Conservation (phyloP, 805 yeast species). For the Candida ovalis region DNA sequence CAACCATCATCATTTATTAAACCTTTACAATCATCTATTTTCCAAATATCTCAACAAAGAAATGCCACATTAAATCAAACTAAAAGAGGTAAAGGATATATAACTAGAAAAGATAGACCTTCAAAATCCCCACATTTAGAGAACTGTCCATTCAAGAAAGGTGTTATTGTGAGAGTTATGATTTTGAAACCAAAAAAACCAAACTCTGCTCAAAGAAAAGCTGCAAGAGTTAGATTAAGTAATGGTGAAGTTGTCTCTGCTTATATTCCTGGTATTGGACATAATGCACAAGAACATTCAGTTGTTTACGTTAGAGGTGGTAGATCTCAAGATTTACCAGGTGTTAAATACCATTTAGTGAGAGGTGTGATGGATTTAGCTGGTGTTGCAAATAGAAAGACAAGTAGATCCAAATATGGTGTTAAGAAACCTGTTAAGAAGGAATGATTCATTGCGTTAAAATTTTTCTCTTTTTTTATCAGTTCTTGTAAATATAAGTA, state of each 20-base stretch:
- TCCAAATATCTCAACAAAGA: conserved; percentile 36
- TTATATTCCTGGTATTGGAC: conserved; percentile 98
- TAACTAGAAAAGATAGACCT: conserved; percentile 34
- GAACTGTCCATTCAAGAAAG: conserved; percentile 81
- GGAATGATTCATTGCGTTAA: conserved; percentile 12
- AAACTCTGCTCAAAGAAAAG: conserved; percentile 96
- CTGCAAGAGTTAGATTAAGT: conserved; percentile 88
- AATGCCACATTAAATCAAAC: conserved; percentile 77
- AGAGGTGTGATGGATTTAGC: conserved; percentile 92
- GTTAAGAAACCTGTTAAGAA: conserved; percentile 73
- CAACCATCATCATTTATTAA: conserved; percentile 5
- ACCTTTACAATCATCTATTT: conserved; percentile 9
- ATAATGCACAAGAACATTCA: conserved; percentile 96
- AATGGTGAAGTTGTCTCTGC: conserved; percentile 89
- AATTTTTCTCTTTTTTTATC: background rate
- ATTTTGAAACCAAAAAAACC: conserved; percentile 97
- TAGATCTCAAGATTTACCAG: conserved; percentile 95
- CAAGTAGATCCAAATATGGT: conserved; percentile 91
- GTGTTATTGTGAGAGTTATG: conserved; percentile 92
- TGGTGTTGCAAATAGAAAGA: conserved; percentile 89
- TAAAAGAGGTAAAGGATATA: conserved; percentile 56
- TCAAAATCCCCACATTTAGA: conserved; percentile 79
- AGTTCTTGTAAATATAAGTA: conserved; percentile 4
- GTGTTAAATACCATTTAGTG: conserved; percentile 90
- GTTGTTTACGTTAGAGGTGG: conserved; percentile 98